Percentiles rank a stretch among this genome's conserved stretches.
Evolutionary conservation across 306 rosid species (phyloP).

Genomic region (Vigna trinervia): DNA sequence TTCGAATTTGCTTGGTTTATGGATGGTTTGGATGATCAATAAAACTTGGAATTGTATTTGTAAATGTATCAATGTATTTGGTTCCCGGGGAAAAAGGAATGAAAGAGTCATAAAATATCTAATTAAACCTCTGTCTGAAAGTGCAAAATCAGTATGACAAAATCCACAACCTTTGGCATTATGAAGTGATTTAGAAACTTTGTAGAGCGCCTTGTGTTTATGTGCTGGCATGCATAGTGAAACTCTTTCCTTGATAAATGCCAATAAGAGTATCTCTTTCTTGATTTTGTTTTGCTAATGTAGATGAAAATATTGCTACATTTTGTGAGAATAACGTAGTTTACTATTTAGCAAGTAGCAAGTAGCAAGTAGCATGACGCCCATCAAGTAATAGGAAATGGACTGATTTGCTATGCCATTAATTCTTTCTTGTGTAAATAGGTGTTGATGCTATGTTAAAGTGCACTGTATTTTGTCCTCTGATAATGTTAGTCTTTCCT

Average conservation of each 20-base stretch:
- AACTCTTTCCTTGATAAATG: conserved; percentile 26
- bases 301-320: conserved; percentile 30
- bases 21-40: conserved; percentile 38
- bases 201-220: background rate
- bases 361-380: conserved; percentile 8
- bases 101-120: conserved; percentile 27
- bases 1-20: conserved; percentile 44
- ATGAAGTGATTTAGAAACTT: conserved; percentile 31
- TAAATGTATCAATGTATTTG: conserved; percentile 30
- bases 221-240: background rate
- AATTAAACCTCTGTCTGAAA: conserved; percentile 12
- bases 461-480: conserved; percentile 21
- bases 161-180: conserved; percentile 1
- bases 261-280: conserved; percentile 6
- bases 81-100: conserved; percentile 9
- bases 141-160: conserved; percentile 5
- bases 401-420: conserved; percentile 3
- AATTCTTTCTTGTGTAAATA: conserved; percentile 1
- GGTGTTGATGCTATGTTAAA: conserved; percentile 26
- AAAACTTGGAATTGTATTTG: conserved; percentile 10
- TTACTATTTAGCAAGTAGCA: conserved; percentile 8
- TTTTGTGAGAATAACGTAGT: conserved; percentile 18
- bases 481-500: background rate
- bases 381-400: background rate
- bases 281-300: conserved; percentile 30